These are phyloP conservation scores for Sporothrix schenckii DNA, from an alignment of 2,329 filamentous ascomycete genomes.

Conservation along the genomic window DNA sequence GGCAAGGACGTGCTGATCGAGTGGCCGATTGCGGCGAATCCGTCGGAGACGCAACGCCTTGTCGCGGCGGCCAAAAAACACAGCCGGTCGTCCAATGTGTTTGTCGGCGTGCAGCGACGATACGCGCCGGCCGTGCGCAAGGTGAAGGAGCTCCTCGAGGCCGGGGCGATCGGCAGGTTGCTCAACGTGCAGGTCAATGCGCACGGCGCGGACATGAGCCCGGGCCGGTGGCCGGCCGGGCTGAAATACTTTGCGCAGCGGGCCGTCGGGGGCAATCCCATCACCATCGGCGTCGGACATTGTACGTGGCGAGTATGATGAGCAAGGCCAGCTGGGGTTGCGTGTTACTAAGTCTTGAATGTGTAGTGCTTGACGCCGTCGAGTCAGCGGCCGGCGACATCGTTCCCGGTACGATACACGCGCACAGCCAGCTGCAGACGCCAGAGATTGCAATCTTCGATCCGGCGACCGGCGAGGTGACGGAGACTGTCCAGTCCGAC, in stretches of 20 bases:
- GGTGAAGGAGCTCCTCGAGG: not conserved
- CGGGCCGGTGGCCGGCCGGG: slow-evolving; percentile 42
- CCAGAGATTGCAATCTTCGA: not conserved
- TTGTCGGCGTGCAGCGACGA: not conserved
- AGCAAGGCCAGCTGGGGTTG: too few relatives aligned
- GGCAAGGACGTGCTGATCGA: slow-evolving; percentile 60
- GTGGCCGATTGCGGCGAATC: slow-evolving; percentile 58
- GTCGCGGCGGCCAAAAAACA: not conserved
- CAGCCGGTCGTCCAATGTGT: not conserved
- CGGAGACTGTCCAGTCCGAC: not conserved
- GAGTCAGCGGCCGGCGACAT: not conserved
- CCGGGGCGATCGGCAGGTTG: not conserved
- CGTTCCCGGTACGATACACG: not conserved
- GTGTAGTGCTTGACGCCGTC: not conserved
- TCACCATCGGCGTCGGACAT: slow-evolving; percentile 50
- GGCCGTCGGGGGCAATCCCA: slow-evolving; percentile 51
- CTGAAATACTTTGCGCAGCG: slow-evolving; percentile 55
- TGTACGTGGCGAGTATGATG: slow-evolving; percentile 37
- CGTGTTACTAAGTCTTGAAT: too few relatives aligned
- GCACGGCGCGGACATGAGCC: slow-evolving; percentile 27
- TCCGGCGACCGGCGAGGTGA: not conserved
- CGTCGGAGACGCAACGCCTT: slow-evolving; percentile 49
- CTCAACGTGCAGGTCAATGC: not conserved
- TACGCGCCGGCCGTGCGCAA: not conserved
- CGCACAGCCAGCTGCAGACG: not conserved